Evolutionary conservation across 805 yeast genomes (phyloP), one percentile per base, ranked within the genome.

Genomic region (Yamadazyma olivae): DNA sequence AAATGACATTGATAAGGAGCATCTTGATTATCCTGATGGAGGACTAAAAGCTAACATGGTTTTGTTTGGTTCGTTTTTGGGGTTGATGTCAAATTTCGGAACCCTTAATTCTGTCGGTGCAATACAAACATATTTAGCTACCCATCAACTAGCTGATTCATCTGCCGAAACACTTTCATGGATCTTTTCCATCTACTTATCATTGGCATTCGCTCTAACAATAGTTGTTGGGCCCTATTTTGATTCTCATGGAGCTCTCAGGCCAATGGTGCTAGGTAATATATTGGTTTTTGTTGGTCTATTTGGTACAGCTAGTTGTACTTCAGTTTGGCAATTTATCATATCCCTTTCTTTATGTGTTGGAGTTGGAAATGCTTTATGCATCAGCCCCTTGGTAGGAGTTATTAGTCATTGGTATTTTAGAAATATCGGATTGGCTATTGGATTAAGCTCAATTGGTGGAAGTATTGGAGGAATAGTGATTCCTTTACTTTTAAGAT

Each of bases 321-420:
- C 59, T 1, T 50, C 61, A 2, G 70, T 77, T 5, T 77, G 71
- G 59, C 85, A 82, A 38, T 82, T 82, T 46, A 67, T 82, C 16
- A 51, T 82, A 15, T 61, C 81, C 5, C 75, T 54, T 24, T 49
- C 53, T 4, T 27, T 54, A 4, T 61, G 73, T 16, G 59, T 71
- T 27, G 89, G 87, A 3, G 41, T 72, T 4, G 87, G 85, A 0
- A 68, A 75, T 24, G 83, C 83, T 1, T 58, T 80, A 22, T 64
- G 81, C 22, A 71, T 78, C 59, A 71, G 80, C 6, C 87, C 88
- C 0, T 53, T 78, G 24, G 65, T 82, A 2, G 74, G 84, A 5
- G 77, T 76, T 13, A 68, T 81, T 0, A 75, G 80, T 17, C 86
- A 83, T 41, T 83, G 85, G 81, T 83, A 82, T 53, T 58, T 65